phyloP scores from a whole-genome alignment of 768 basidiomycete species.

The Calvatia gigantea region DNA sequence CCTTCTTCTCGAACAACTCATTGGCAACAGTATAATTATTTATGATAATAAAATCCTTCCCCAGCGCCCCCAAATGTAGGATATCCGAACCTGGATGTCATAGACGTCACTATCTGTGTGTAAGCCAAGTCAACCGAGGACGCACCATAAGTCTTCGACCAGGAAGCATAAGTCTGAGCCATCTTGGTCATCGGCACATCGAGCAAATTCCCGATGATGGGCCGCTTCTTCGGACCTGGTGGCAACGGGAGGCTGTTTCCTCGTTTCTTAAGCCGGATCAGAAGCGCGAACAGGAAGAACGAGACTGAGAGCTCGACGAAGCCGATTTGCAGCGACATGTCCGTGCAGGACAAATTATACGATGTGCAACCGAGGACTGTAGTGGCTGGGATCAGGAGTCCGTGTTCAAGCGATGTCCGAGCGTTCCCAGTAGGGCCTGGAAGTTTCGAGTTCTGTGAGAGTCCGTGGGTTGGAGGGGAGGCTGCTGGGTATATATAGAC shows the following conservation, averaged over 20 bases:
- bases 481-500: too few species aligned
- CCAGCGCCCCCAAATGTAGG: slow-evolving; percentile 25
- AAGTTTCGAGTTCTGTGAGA: too few species aligned
- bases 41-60: slow-evolving; percentile 31
- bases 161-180: slow-evolving; percentile 22
- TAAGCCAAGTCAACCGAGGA: too few species aligned
- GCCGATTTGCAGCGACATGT: background rate
- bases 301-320: background rate
- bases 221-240: slow-evolving; percentile 25
- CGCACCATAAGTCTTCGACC: slow-evolving; percentile 22
- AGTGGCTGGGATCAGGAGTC: too few species aligned
- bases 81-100: slow-evolving; percentile 25
- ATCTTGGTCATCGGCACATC: slow-evolving; percentile 18
- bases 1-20: slow-evolving; percentile 40
- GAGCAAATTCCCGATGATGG: slow-evolving; percentile 24
- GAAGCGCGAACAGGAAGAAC: background rate
- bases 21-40: slow-evolving; percentile 30
- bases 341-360: too few species aligned
- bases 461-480: too few species aligned
- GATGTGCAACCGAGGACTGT: too few species aligned
- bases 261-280: background rate
- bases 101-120: too few species aligned
- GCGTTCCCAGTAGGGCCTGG: too few species aligned
- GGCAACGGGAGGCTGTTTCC: slow-evolving; percentile 17
- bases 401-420: too few species aligned